A percentile compares a stretch with the other conserved stretches of the same genome.
phyloP scores from a whole-genome alignment of 2,329 filamentous ascomycete species.

The Penicillium rolfsii region DNA sequence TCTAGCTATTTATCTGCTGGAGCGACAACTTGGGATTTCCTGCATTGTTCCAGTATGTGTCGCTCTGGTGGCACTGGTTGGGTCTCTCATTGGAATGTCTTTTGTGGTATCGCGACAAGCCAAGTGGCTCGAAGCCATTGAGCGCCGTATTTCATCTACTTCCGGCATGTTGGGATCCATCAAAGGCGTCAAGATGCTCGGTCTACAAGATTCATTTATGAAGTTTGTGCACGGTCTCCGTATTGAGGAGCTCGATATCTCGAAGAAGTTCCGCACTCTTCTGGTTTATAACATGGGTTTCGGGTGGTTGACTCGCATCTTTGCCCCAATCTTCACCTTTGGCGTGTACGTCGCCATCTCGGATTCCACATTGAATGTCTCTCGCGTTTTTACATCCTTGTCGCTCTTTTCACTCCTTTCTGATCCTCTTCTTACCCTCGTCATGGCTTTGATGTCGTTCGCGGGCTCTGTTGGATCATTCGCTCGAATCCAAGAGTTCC shows the following conservation, averaged over 20 bases:
- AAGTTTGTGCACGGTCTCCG: conserved; percentile 46
- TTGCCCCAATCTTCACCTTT: conserved; percentile 52
- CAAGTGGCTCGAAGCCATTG: conserved; percentile 55
- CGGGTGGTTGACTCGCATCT: conserved; percentile 46
- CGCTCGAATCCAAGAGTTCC: conserved; percentile 51
- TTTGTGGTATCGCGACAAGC: conserved; percentile 48
- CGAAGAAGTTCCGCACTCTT: conserved; percentile 47
- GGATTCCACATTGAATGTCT: conserved; percentile 45
- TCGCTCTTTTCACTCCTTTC: conserved; percentile 53
- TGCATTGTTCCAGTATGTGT: conserved; percentile 51
- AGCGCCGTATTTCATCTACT: conserved; percentile 54
- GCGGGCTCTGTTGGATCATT: conserved; percentile 53
- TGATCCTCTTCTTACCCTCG: conserved; percentile 51
- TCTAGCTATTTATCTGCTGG: conserved; percentile 50
- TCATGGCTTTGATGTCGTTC: conserved; percentile 51
- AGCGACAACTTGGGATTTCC: conserved; percentile 48
- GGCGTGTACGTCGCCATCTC: conserved; percentile 50
- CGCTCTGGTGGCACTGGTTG: conserved; percentile 44
- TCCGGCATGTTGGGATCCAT: conserved; percentile 54
- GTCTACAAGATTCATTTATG: conserved; percentile 48
- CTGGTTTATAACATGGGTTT: conserved; percentile 48
- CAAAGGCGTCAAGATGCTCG: conserved; percentile 57
- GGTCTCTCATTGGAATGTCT: conserved; percentile 40
- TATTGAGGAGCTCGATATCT: conserved; percentile 46
- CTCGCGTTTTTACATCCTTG: conserved; percentile 52